Conservation (phyloP, 1,284 basidiomycete species). For the Leccinum huronense region DNA sequence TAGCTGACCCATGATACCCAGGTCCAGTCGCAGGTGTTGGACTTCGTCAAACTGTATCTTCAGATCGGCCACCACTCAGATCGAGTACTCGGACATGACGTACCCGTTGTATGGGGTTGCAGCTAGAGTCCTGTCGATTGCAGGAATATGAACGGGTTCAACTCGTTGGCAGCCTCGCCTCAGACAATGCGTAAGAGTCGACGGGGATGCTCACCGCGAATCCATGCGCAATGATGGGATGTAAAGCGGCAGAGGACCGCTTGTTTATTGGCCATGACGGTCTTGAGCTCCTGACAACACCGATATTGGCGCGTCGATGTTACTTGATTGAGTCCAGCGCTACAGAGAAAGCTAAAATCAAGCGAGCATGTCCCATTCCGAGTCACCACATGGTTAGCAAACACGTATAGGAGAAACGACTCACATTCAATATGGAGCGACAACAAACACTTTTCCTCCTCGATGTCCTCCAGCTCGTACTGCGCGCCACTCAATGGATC, state of each 20-base stretch:
- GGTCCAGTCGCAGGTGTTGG: constrained; percentile 87
- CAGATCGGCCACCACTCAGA: constrained; percentile 75
- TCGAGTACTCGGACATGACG: constrained; percentile 66
- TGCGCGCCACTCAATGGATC: constrained; percentile 89
- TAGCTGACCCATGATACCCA: constrained; percentile 91
- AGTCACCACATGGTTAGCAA: constrained; percentile 9
- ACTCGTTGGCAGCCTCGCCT: constrained; percentile 32
- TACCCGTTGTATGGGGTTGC: constrained; percentile 78
- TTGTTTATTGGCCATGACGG: constrained; percentile 56
- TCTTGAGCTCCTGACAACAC: constrained; percentile 83
- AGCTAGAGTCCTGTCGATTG: constrained; percentile 71
- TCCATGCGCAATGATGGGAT: constrained; percentile 50
- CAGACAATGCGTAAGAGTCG: constrained; percentile 64
- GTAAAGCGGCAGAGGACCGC: constrained; percentile 41
- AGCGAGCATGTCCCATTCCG: no score
- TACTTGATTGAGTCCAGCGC: constrained; percentile 98
- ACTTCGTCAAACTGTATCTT: constrained; percentile 94
- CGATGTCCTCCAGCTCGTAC: constrained; percentile 94
- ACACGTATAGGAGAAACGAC: constrained; percentile 35
- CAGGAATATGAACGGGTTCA: constrained; percentile 44
- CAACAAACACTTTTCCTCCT: constrained; percentile 88
- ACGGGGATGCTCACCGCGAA: constrained; percentile 63
- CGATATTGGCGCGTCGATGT: constrained; percentile 90
- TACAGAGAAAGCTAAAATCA: constrained; percentile 34
- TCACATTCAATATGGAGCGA: constrained; percentile 95